Percentiles rank a stretch among this genome's conserved stretches.
phyloP scores from a whole-genome alignment of 2,329 filamentous ascomycete genomes.

The Septoria petroselini region DNA sequence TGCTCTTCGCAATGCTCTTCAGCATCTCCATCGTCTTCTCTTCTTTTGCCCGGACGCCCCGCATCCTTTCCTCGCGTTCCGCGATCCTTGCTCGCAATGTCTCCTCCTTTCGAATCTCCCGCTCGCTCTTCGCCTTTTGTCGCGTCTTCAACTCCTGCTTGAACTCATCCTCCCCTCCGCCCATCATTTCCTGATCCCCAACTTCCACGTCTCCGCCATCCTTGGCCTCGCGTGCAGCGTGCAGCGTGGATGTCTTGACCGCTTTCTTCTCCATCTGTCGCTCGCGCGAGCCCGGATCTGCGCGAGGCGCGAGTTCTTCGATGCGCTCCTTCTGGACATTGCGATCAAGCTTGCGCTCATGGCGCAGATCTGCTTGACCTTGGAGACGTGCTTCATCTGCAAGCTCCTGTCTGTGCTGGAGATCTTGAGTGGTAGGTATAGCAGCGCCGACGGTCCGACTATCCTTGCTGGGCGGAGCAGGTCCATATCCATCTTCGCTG shows the following conservation, averaged over 20 bases:
- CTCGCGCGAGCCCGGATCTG: conserved; percentile 78
- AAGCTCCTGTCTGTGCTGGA: conserved; percentile 58
- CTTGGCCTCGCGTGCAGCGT: conserved; percentile 64
- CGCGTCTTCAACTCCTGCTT: conserved; percentile 64
- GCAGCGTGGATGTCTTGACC: conserved; percentile 68
- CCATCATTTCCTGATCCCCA: conserved; percentile 74
- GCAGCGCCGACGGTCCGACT: conserved; percentile 49
- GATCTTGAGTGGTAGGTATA: conserved; percentile 70
- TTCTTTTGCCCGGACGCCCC: conserved; percentile 70
- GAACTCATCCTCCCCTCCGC: conserved; percentile 63
- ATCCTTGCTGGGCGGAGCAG: conserved; percentile 46
- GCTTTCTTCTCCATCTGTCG: conserved; percentile 81
- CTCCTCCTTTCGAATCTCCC: conserved; percentile 80
- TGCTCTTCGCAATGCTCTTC: conserved; percentile 70
- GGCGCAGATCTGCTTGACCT: conserved; percentile 54
- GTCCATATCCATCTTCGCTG: conserved; percentile 60
- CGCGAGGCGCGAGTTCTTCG: conserved; percentile 78
- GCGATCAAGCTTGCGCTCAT: conserved; percentile 63
- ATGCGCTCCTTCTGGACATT: conserved; percentile 66
- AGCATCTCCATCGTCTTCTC: conserved; percentile 80
- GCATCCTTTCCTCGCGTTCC: conserved; percentile 74
- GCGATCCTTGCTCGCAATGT: conserved; percentile 68
- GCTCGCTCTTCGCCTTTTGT: conserved; percentile 74
- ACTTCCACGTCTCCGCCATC: conserved; percentile 64
- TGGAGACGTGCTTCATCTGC: conserved; percentile 51